These are phyloP conservation scores for Penicillium egyptiacum DNA, from an alignment of 495 filamentous ascomycete species.

Conservation along the genomic window DNA sequence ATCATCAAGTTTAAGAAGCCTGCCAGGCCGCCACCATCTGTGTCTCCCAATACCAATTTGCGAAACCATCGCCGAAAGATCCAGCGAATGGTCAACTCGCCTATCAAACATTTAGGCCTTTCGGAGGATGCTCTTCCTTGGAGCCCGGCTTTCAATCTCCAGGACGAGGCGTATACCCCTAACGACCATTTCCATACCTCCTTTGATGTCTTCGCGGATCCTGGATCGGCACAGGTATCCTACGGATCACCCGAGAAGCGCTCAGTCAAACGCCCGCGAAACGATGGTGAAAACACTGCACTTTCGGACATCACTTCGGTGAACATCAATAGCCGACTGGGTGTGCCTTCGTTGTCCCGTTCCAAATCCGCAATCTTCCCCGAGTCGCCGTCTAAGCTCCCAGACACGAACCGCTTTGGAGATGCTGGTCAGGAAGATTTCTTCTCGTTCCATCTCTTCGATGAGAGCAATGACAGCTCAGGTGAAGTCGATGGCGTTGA, in stretches of 20 bases:
- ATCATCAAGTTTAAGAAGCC: constrained; percentile 83
- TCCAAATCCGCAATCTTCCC: constrained; percentile 47
- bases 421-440: constrained; percentile 60
- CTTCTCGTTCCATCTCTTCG: constrained; percentile 59
- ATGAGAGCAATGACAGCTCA: constrained; percentile 52
- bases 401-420: constrained; percentile 56
- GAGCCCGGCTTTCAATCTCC: constrained; percentile 75
- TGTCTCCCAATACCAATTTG: constrained; percentile 94
- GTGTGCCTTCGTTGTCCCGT: constrained; percentile 36
- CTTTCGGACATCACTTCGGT: constrained; percentile 65
- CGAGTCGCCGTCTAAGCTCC: constrained; percentile 47
- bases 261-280: constrained; percentile 61
- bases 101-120: constrained; percentile 69
- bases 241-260: constrained; percentile 77
- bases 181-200: constrained; percentile 50
- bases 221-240: constrained; percentile 47
- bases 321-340: constrained; percentile 50
- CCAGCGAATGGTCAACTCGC: constrained; percentile 84
- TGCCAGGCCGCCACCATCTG: constrained; percentile 76
- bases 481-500: constrained; percentile 71
- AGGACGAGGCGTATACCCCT: constrained; percentile 53
- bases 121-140: constrained; percentile 63
- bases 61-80: constrained; percentile 86
- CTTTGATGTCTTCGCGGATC: constrained; percentile 75
- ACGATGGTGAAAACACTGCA: constrained; percentile 51